These are phyloP conservation scores for Termitomyces sp. DNA, from an alignment of 768 basidiomycete species.

Conservation along the genomic window DNA sequence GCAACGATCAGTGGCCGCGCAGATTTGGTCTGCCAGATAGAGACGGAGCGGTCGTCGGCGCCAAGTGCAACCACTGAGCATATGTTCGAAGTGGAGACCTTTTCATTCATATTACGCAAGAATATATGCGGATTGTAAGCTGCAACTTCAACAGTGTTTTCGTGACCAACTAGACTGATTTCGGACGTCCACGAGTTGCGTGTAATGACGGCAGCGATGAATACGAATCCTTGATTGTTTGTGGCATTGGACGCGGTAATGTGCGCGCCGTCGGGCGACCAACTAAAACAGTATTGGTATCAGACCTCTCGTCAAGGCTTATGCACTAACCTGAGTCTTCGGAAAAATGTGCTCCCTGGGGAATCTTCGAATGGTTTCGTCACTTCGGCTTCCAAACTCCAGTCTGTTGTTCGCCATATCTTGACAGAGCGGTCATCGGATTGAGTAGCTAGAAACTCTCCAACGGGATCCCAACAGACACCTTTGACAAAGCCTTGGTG, in stretches of 20 bases:
- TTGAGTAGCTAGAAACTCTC: slow-evolving; percentile 95
- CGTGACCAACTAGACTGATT: slow-evolving; percentile 93
- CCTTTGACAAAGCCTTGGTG: slow-evolving; percentile 99
- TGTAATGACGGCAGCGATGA: slow-evolving; percentile 94
- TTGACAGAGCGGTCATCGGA: slow-evolving; percentile 96
- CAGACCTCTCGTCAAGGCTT: not conserved
- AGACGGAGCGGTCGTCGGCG: slow-evolving; percentile 90
- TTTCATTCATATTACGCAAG: slow-evolving; percentile 63
- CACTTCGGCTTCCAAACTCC: slow-evolving; percentile 82
- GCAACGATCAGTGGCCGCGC: slow-evolving; percentile 90
- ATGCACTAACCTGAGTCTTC: slow-evolving; percentile 68
- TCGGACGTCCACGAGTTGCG: slow-evolving; percentile 87
- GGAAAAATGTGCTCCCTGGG: slow-evolving; percentile 92
- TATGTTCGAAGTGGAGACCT: slow-evolving; percentile 77
- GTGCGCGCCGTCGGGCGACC: slow-evolving; percentile 99
- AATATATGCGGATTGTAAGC: slow-evolving; percentile 95
- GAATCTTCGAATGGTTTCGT: slow-evolving; percentile 91
- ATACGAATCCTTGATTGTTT: slow-evolving; percentile 93
- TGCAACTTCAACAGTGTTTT: slow-evolving; percentile 95
- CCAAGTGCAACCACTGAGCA: slow-evolving; percentile 93
- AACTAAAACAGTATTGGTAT: slow-evolving; percentile 43
- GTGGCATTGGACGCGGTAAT: slow-evolving; percentile 97
- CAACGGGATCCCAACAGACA: slow-evolving; percentile 98
- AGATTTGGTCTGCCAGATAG: slow-evolving; percentile 94
- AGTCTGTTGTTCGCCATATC: slow-evolving; percentile 94